Evolutionary conservation across 2,329 filamentous ascomycete species (phyloP).

Genomic region (Microdochium bolleyi): DNA sequence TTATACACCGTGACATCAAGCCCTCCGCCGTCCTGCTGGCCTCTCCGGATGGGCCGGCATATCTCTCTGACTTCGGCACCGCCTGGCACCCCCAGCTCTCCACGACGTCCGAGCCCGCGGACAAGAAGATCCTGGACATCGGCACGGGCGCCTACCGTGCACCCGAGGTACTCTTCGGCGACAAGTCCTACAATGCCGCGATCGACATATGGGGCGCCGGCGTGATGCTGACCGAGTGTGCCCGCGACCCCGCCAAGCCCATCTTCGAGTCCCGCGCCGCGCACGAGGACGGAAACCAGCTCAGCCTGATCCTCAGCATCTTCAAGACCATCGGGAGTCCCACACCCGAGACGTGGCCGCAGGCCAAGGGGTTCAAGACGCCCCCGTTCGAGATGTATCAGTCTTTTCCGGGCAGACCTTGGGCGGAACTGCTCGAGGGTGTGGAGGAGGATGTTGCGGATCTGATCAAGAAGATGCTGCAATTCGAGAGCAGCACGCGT

Average conservation of each 20-base stretch:
- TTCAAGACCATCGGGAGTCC: conserved; percentile 90
- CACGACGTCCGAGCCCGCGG: conserved; percentile 50
- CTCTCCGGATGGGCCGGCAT: conserved; percentile 61
- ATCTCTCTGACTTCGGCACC: conserved; percentile 86
- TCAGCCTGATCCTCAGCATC: conserved; percentile 84
- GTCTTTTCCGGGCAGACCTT: conserved; percentile 58
- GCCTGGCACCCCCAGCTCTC: conserved; percentile 65
- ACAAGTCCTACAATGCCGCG: conserved; percentile 59
- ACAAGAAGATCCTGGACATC: conserved; percentile 80
- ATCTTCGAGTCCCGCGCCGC: conserved; percentile 73
- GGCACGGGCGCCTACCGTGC: conserved; percentile 88
- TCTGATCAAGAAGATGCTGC: conserved; percentile 60
- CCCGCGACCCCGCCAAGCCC: conserved; percentile 33
- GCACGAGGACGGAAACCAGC: conserved; percentile 78
- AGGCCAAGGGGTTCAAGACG: conserved; percentile 56
- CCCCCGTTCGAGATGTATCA: conserved; percentile 90
- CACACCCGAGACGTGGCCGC: conserved; percentile 73
- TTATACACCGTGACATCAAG: conserved; percentile 92
- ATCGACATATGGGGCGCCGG: conserved; percentile 90
- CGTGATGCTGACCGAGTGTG: conserved; percentile 73
- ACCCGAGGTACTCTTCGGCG: conserved; percentile 84
- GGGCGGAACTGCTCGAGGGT: conserved; percentile 62
- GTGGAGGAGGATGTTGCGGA: conserved; percentile 51
- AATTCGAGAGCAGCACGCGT: conserved; percentile 62
- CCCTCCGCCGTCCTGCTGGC: conserved; percentile 78